Percentiles rank a stretch among this genome's conserved stretches.
Conservation (phyloP, 495 filamentous ascomycete genomes). For the Lepidopterella palustris region DNA sequence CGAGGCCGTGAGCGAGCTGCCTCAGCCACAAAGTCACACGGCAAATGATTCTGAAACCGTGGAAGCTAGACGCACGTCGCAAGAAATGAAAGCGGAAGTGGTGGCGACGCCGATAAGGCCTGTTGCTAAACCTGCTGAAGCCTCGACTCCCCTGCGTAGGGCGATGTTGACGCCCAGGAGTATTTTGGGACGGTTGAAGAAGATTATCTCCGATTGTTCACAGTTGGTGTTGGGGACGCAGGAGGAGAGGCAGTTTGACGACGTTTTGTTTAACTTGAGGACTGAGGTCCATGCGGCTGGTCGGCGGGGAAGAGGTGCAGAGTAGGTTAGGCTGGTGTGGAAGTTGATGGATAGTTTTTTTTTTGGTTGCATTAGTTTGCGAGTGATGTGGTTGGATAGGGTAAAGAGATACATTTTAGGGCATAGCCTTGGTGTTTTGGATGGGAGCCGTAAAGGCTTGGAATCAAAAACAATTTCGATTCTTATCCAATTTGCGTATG, state of each 20-base stretch:
- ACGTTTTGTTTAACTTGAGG: slow-evolving; percentile 33
- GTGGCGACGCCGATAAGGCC: neutral
- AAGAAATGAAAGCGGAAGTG: too few species aligned
- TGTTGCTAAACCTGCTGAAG: slow-evolving; percentile 8
- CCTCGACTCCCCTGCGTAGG: slow-evolving; percentile 5
- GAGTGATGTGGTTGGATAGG: neutral
- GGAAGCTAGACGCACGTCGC: too few species aligned
- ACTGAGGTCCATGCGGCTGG: slow-evolving; percentile 32
- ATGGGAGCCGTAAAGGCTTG: too few species aligned
- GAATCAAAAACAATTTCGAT: too few species aligned
- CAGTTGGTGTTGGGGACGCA: slow-evolving; percentile 28
- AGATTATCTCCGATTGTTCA: slow-evolving; percentile 23
- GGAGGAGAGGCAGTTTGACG: slow-evolving; percentile 35
- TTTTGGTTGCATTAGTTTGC: neutral
- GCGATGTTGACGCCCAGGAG: slow-evolving; percentile 25
- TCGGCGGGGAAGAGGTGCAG: slow-evolving; percentile 19
- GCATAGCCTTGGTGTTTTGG: too few species aligned
- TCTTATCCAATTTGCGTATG: too few species aligned
- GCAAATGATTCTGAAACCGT: slow-evolving; percentile 1
- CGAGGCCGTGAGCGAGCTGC: neutral
- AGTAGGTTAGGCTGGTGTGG: neutral
- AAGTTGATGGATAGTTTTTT: neutral
- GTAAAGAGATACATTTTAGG: too few species aligned
- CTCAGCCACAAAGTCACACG: slow-evolving; percentile 9
- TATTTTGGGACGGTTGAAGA: slow-evolving; percentile 24